A percentile compares a stretch with the other conserved stretches of the same genome.
Conservation (phyloP, 1,284 basidiomycete genomes). For the Ceraceosorus bombacis region DNA sequence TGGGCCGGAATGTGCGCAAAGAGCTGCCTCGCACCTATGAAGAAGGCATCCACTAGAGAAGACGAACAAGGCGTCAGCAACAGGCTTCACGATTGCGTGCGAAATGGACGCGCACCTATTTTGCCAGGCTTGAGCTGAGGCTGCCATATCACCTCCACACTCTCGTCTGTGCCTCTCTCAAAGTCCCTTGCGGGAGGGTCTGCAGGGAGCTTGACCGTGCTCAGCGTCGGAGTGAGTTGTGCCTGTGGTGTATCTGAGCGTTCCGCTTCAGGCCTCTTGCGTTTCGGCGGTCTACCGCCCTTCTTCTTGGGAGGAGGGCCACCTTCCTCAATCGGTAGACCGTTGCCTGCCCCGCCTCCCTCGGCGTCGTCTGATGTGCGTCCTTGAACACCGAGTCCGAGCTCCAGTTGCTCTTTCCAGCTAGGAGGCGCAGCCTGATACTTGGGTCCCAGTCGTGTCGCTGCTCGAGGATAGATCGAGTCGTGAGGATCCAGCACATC, state of each 20-base stretch:
- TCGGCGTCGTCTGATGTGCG: slow-evolving; percentile 12
- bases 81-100: not conserved
- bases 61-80: not conserved
- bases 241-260: slow-evolving; percentile 15
- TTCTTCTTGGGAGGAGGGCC: not conserved
- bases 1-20: slow-evolving; percentile 57
- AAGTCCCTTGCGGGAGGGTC: slow-evolving; percentile 11
- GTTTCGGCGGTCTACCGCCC: slow-evolving; percentile 7
- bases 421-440: slow-evolving; percentile 60
- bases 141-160: slow-evolving; percentile 58
- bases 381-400: slow-evolving; percentile 21
- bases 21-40: slow-evolving; percentile 56
- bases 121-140: not conserved
- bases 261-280: slow-evolving; percentile 2
- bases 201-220: not conserved
- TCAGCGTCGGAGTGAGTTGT: slow-evolving; percentile 36
- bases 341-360: slow-evolving; percentile 16
- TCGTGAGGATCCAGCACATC: slow-evolving; percentile 70
- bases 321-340: slow-evolving; percentile 11
- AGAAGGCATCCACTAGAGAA: slow-evolving; percentile 57
- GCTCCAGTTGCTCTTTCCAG: slow-evolving; percentile 38
- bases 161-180: slow-evolving; percentile 66
- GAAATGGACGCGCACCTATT: not conserved
- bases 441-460: slow-evolving; percentile 76
- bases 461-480: slow-evolving; percentile 82